phyloP scores from a whole-genome alignment of 2,329 filamentous ascomycete genomes.

The Fusarium musae region DNA sequence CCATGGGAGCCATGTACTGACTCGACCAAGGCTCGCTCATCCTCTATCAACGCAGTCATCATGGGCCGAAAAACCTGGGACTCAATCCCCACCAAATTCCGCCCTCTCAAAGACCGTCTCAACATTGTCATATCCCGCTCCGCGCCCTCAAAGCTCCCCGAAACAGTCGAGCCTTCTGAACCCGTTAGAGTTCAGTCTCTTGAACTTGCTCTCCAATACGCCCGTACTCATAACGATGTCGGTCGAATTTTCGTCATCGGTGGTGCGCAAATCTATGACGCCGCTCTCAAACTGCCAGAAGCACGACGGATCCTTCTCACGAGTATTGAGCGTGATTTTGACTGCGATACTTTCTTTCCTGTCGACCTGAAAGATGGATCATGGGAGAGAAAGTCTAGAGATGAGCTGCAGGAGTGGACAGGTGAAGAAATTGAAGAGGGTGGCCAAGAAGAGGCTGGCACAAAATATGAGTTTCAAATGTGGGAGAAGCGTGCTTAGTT shows the following conservation, averaged over 20 bases:
- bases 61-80: constrained; percentile 99
- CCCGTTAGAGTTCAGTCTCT: constrained; percentile 69
- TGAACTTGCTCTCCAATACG: constrained; percentile 64
- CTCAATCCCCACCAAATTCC: constrained; percentile 80
- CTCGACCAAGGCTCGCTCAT: constrained; percentile 46
- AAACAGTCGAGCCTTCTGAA: constrained; percentile 40
- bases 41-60: constrained; percentile 77
- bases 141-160: constrained; percentile 39
- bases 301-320: constrained; percentile 76
- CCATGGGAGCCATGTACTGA: neutral
- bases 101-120: constrained; percentile 81
- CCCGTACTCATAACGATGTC: constrained; percentile 54
- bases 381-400: constrained; percentile 66
- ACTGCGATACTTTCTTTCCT: constrained; percentile 81
- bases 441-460: constrained; percentile 70
- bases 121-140: constrained; percentile 83
- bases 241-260: constrained; percentile 86
- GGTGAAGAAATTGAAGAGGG: constrained; percentile 71
- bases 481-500: constrained; percentile 67
- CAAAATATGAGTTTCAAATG: constrained; percentile 77
- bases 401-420: constrained; percentile 69
- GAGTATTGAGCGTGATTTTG: constrained; percentile 73
- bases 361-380: constrained; percentile 61
- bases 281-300: constrained; percentile 70
- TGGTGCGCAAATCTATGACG: constrained; percentile 84